Percentiles rank a stretch among this genome's conserved stretches.
phyloP scores from a whole-genome alignment of 768 basidiomycete genomes.

The Rhizopogon vinicolor region DNA sequence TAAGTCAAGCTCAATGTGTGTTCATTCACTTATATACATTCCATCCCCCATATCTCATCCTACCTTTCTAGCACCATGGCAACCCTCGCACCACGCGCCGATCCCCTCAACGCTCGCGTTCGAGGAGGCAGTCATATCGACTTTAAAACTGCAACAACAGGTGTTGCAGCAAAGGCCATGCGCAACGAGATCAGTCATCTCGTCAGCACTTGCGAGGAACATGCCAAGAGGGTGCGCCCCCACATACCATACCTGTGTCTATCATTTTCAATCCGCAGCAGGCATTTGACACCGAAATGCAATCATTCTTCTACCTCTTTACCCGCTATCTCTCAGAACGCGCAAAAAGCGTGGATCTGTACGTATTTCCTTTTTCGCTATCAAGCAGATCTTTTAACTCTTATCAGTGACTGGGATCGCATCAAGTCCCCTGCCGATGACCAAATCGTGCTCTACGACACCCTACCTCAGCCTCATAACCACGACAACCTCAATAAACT shows the following conservation, averaged over 20 bases:
- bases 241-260: neutral
- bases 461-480: constrained; percentile 41
- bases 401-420: constrained; percentile 30
- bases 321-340: constrained; percentile 74
- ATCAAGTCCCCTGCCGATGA: constrained; percentile 63
- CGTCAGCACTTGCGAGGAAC: constrained; percentile 81
- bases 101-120: constrained; percentile 67
- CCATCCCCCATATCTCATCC: constrained; percentile 5
- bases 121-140: constrained; percentile 83
- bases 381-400: neutral
- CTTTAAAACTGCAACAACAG: constrained; percentile 97
- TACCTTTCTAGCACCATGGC: constrained; percentile 42
- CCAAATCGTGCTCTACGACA: constrained; percentile 57
- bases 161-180: constrained; percentile 93
- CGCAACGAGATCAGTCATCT: constrained; percentile 96
- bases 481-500: constrained; percentile 57
- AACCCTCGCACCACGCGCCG: constrained; percentile 54
- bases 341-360: constrained; percentile 68
- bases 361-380: constrained; percentile 24
- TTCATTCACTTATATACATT: constrained; percentile 2
- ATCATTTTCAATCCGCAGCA: constrained; percentile 23
- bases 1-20: constrained; percentile 45
- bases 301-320: constrained; percentile 78
- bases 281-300: constrained; percentile 81
- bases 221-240: constrained; percentile 71